These are phyloP conservation scores for Crepidotus variabilis DNA, from an alignment of 768 basidiomycete genomes.

Conservation along the genomic window DNA sequence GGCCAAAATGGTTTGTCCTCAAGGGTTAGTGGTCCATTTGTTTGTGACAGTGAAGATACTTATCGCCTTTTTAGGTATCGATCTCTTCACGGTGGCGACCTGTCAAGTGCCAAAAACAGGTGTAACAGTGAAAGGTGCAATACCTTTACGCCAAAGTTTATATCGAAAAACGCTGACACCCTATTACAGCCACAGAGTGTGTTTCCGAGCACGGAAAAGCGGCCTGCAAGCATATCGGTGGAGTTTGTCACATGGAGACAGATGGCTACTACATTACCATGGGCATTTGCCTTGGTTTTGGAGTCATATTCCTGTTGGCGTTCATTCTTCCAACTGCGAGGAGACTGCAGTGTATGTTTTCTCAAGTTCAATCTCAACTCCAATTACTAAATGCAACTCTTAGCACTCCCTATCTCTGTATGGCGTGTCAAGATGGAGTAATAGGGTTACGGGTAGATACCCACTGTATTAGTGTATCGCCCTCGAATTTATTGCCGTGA, in stretches of 20 bases:
- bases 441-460: conserved; percentile 9
- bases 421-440: conserved; percentile 64
- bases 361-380: neutral
- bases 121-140: conserved; percentile 47
- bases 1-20: conserved; percentile 96
- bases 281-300: conserved; percentile 72
- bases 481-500: neutral
- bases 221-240: conserved; percentile 68
- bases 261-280: conserved; percentile 94
- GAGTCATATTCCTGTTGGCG: conserved; percentile 64
- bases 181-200: conserved; percentile 70
- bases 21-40: conserved; percentile 48
- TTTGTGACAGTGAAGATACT: neutral
- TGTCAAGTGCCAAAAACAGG: conserved; percentile 69
- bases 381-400: conserved; percentile 6
- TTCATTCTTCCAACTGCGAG: conserved; percentile 85
- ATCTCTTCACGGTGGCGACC: conserved; percentile 79
- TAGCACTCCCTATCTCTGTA: conserved; percentile 64
- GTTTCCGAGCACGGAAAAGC: conserved; percentile 89
- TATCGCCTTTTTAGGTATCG: conserved; percentile 58
- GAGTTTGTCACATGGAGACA: conserved; percentile 75
- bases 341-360: conserved; percentile 73
- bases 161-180: conserved; percentile 9
- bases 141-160: neutral
- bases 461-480: conserved; percentile 3